These are phyloP conservation scores for Penicillium goetzii DNA, from an alignment of 495 filamentous ascomycete genomes.

Conservation along the genomic window DNA sequence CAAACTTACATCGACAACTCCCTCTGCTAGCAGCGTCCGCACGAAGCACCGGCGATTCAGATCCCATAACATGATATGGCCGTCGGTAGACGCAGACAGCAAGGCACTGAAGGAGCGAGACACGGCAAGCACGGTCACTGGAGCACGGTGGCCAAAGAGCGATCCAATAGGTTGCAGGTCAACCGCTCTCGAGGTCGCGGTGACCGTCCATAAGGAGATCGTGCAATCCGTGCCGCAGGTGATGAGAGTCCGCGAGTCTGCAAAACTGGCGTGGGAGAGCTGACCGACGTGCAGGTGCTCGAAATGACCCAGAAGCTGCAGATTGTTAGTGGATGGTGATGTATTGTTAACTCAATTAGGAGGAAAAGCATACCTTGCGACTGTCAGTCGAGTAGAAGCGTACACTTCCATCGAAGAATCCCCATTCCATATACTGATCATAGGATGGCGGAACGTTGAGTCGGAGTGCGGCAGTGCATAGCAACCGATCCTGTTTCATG, in stretches of 20 bases:
- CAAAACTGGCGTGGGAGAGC: slow-evolving; percentile 77
- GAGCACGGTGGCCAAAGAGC: slow-evolving; percentile 84
- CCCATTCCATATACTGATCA: slow-evolving; percentile 95
- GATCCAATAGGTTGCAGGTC: slow-evolving; percentile 80
- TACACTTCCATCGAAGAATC: slow-evolving; percentile 88
- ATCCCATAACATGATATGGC: slow-evolving; percentile 88
- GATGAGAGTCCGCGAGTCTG: slow-evolving; percentile 85
- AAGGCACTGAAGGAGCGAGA: slow-evolving; percentile 86
- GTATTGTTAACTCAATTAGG: background rate
- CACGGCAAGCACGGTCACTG: slow-evolving; percentile 79
- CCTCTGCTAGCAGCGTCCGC: slow-evolving; percentile 64
- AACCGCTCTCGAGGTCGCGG: slow-evolving; percentile 65
- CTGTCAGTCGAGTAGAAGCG: slow-evolving; percentile 84
- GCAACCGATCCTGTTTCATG: slow-evolving; percentile 82
- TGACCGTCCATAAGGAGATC: slow-evolving; percentile 76
- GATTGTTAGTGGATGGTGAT: slow-evolving; percentile 13
- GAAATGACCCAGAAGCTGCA: slow-evolving; percentile 72
- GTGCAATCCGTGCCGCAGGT: slow-evolving; percentile 92
- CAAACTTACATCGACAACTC: slow-evolving; percentile 54
- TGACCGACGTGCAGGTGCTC: slow-evolving; percentile 93
- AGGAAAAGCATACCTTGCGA: slow-evolving; percentile 54
- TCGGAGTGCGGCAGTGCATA: slow-evolving; percentile 80
- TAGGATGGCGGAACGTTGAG: slow-evolving; percentile 85
- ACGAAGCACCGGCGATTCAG: slow-evolving; percentile 87
- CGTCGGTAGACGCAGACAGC: slow-evolving; percentile 78